These are phyloP conservation scores for Globisporangium nodosum DNA, from an alignment of 352 stramenopile genomes.

Conservation along the genomic window DNA sequence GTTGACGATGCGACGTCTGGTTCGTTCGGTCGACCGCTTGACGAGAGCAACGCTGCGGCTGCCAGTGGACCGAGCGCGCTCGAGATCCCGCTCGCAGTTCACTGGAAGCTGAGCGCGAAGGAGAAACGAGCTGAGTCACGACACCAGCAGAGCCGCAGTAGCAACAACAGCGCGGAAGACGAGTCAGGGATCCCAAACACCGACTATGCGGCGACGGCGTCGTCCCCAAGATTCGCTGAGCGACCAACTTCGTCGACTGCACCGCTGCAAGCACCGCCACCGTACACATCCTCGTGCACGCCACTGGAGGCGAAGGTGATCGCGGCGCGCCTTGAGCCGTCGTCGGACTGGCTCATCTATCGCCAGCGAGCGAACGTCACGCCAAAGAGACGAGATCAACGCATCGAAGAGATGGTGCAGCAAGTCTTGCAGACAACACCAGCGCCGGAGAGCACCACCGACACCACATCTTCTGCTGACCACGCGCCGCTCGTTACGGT, in stretches of 20 bases:
- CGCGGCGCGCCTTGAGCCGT: constrained; percentile 20
- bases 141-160: background rate
- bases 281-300: constrained; percentile 4
- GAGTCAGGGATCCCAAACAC: background rate
- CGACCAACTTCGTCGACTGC: background rate
- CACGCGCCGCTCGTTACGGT: background rate
- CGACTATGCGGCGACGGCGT: background rate
- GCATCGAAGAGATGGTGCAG: constrained; percentile 41
- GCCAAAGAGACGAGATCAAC: constrained; percentile 30
- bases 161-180: background rate
- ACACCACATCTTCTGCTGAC: background rate
- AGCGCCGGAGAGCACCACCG: background rate
- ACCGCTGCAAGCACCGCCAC: background rate
- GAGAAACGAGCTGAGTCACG: background rate
- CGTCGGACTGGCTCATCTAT: constrained; percentile 61
- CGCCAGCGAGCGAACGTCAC: constrained; percentile 36
- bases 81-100: background rate
- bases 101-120: constrained; percentile 4
- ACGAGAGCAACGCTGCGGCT: background rate
- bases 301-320: constrained; percentile 17
- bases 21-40: background rate
- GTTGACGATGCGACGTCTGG: background rate
- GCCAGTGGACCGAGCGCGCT: background rate
- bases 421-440: constrained; percentile 13
- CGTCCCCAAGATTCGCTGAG: too few relatives aligned